These are phyloP conservation scores for Penicillium soppii DNA, from an alignment of 495 filamentous ascomycete species.

Conservation along the genomic window DNA sequence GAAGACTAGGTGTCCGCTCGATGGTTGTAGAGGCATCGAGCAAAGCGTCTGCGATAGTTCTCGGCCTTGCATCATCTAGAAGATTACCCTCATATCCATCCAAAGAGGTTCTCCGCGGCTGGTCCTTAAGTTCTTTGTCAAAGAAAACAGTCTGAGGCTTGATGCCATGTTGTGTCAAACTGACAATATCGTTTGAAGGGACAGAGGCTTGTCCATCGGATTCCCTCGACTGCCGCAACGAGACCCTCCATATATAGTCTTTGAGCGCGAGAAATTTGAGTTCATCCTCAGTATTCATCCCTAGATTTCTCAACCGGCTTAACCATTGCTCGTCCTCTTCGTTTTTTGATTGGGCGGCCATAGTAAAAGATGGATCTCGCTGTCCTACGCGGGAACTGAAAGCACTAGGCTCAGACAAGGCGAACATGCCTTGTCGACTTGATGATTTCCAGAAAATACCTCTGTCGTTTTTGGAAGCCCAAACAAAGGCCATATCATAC, in stretches of 20 bases:
- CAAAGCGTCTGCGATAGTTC: slow-evolving; percentile 86
- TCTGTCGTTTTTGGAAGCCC: slow-evolving; percentile 78
- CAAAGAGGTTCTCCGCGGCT: slow-evolving; percentile 40
- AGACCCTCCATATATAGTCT: slow-evolving; percentile 90
- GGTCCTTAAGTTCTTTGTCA: slow-evolving; percentile 61
- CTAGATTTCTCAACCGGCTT: slow-evolving; percentile 74
- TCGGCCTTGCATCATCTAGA: slow-evolving; percentile 47
- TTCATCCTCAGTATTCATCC: slow-evolving; percentile 82
- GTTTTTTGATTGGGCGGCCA: slow-evolving; percentile 56
- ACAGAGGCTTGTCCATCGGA: slow-evolving; percentile 31
- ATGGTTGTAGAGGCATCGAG: slow-evolving; percentile 90
- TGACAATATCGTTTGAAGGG: slow-evolving; percentile 65
- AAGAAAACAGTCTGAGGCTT: slow-evolving; percentile 90
- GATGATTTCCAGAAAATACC: slow-evolving; percentile 83
- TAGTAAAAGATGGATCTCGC: slow-evolving; percentile 27
- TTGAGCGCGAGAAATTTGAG: slow-evolving; percentile 81
- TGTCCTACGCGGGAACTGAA: slow-evolving; percentile 26
- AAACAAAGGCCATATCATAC: slow-evolving; percentile 80
- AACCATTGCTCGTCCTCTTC: slow-evolving; percentile 99
- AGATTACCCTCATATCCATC: slow-evolving; percentile 20
- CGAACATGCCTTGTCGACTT: slow-evolving; percentile 63
- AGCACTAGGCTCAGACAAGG: slow-evolving; percentile 47
- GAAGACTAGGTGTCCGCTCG: slow-evolving; percentile 61
- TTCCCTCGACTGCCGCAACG: slow-evolving; percentile 63
- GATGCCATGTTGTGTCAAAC: slow-evolving; percentile 67